Evolutionary conservation across 305 asterid genomes (phyloP), one percentile per base, ranked within the genome.

Genomic region (Lippia alba): DNA sequence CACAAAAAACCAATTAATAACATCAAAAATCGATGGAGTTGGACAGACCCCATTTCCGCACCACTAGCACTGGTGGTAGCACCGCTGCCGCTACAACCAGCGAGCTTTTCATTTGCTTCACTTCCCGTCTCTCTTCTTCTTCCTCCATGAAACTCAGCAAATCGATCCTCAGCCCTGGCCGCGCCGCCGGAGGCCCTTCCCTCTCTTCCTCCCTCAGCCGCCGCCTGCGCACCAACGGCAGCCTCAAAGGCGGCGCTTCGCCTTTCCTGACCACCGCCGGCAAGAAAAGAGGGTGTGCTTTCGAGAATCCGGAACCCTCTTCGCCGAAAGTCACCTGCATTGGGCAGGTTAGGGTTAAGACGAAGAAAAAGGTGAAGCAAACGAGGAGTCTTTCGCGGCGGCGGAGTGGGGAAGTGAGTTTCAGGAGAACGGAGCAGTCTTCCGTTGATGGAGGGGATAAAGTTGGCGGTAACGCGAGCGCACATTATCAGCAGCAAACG

Each of bases 261-360:
- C 97, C 99, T 7, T 87, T 92, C 67, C 80, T 88, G 75, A 71
- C 91, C 6, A 50, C 84, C 18, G 66, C 76, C 30, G 84, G 84
- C 11, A 89, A 85, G 74, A 90, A 87, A 62, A 73, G 86, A 15
- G 95, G 93, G 8, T 77, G 87, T 53, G 90, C 73, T 2, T 91
- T 86, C 46, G 99, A 94, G 8, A 92, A 92, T 75, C 97, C 96
- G 0, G 98, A 92, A 64, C 99, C 98, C 0, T 85, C 99, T 76
- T 94, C 99, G 0, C 99, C 99, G 0, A 94, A 94, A 61, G 99
- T 94, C 12, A 94, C 99, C 17, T 91, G 97, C 81, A 94, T 94
- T 46, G 99, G 99, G 2, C 98, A 92, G 15, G 99, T 94, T 1
- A 78, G 99, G 10, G 99, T 94, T 15, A 94, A 94, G 79, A 83